A percentile compares a stretch with the other conserved stretches of the same genome.
Conservation (phyloP, 2,329 filamentous ascomycete species). For the Juglanconis sp. region DNA sequence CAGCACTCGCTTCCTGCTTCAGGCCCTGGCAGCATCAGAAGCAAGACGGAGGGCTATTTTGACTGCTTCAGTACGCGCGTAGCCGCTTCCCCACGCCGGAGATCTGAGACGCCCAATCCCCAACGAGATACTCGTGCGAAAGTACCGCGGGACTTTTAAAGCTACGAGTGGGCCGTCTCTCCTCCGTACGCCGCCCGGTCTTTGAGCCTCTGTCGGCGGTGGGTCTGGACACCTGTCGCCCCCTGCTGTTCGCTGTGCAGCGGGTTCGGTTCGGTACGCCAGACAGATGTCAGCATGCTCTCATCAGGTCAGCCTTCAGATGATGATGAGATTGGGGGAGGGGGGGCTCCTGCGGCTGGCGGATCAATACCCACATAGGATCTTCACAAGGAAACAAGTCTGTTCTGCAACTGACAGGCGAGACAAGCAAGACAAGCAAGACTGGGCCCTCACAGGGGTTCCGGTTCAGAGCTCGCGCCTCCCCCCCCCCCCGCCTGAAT, state of each 20-base stretch:
- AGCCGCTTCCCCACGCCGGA: not conserved
- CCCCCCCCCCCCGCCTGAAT: not conserved
- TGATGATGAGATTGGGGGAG: not conserved
- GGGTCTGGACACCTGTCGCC: not conserved
- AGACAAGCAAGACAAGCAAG: not conserved
- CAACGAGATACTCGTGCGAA: not conserved
- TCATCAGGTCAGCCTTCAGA: not conserved
- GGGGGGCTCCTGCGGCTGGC: not conserved
- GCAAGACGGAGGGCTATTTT: not conserved
- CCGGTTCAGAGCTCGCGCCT: slow-evolving; percentile 2
- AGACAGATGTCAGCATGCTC: not conserved
- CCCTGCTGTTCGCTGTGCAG: not conserved
- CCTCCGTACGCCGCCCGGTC: not conserved
- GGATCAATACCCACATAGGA: not conserved
- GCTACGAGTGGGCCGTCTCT: slow-evolving; percentile 1
- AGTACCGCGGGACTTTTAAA: slow-evolving; percentile 1
- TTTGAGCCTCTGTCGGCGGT: not conserved
- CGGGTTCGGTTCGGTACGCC: not conserved
- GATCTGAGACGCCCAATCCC: not conserved
- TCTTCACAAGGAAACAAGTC: slow-evolving; percentile 9
- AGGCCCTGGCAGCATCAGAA: not conserved
- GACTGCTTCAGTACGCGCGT: not conserved
- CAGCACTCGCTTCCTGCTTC: not conserved
- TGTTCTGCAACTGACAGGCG: not conserved
- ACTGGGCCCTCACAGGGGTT: slow-evolving; percentile 14